These are phyloP conservation scores for Suillus placidus DNA, from an alignment of 768 basidiomycete genomes.

Conservation along the genomic window DNA sequence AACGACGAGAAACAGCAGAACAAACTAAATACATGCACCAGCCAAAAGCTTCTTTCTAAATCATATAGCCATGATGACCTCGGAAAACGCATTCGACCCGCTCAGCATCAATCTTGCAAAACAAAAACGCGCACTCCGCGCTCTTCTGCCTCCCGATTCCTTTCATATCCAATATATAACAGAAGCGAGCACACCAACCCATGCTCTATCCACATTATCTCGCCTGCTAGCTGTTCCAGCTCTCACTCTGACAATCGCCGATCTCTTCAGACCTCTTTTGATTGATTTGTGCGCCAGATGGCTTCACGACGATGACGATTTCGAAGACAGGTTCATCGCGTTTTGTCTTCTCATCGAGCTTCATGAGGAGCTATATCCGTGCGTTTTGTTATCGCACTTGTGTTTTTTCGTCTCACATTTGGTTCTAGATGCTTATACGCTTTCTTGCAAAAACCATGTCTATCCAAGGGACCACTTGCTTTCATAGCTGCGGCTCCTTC, in stretches of 20 bases:
- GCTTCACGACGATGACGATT: conserved; percentile 57
- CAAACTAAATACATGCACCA: neutral
- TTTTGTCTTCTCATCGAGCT: conserved; percentile 66
- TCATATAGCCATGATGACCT: neutral
- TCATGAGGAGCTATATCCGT: conserved; percentile 76
- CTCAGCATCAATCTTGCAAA: conserved; percentile 58
- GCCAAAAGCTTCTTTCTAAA: neutral
- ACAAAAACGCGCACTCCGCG: conserved; percentile 53
- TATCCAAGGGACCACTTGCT: conserved; percentile 58
- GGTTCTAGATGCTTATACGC: conserved; percentile 55
- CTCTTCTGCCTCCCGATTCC: conserved; percentile 46
- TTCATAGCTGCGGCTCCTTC: conserved; percentile 38
- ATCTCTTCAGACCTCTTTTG: conserved; percentile 73
- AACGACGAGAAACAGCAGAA: neutral
- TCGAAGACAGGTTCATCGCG: conserved; percentile 57
- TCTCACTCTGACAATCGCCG: conserved; percentile 64
- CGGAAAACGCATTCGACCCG: conserved; percentile 48
- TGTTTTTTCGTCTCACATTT: conserved; percentile 9
- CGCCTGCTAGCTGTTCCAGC: conserved; percentile 59
- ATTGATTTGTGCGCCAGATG: conserved; percentile 82
- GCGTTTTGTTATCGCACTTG: conserved; percentile 31
- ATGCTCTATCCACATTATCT: conserved; percentile 60
- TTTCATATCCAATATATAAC: conserved; percentile 41
- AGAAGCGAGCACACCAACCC: conserved; percentile 40
- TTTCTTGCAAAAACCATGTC: conserved; percentile 46